A percentile compares a stretch with the other conserved stretches of the same genome.
phyloP scores from a whole-genome alignment of 2,329 filamentous ascomycete species.

The Aspergillaceae sp. region DNA sequence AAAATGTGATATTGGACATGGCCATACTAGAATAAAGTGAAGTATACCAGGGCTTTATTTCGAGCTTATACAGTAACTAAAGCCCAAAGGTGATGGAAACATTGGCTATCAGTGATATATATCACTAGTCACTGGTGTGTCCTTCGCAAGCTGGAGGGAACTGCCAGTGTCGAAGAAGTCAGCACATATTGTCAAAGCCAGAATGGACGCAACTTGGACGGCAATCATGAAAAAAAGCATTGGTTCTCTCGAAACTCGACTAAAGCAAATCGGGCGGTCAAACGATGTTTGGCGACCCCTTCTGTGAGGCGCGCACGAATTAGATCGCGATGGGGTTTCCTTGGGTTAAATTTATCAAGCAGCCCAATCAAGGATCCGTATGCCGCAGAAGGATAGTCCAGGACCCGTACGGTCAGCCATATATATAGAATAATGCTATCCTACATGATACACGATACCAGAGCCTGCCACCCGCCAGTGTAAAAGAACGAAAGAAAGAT shows the following conservation, averaged over 20 bases:
- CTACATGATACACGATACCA: not conserved
- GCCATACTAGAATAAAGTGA: not conserved
- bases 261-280: constrained; percentile 3
- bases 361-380: not conserved
- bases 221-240: constrained; percentile 6
- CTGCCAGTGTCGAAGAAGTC: not conserved
- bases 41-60: not conserved
- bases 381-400: not conserved
- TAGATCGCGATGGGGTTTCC: not conserved
- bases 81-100: not conserved
- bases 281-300: not conserved
- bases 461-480: not conserved
- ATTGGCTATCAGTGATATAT: not conserved
- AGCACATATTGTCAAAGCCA: not conserved
- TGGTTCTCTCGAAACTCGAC: constrained; percentile 7
- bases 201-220: not conserved
- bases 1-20: not conserved
- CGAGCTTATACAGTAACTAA: not conserved
- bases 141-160: not conserved
- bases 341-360: not conserved
- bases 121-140: not conserved
- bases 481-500: too few species aligned
- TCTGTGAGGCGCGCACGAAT: not conserved
- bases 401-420: not conserved
- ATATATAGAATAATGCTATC: not conserved